These are phyloP conservation scores for Phellinidium pouzarii DNA, from an alignment of 1,284 basidiomycete species.

Conservation along the genomic window DNA sequence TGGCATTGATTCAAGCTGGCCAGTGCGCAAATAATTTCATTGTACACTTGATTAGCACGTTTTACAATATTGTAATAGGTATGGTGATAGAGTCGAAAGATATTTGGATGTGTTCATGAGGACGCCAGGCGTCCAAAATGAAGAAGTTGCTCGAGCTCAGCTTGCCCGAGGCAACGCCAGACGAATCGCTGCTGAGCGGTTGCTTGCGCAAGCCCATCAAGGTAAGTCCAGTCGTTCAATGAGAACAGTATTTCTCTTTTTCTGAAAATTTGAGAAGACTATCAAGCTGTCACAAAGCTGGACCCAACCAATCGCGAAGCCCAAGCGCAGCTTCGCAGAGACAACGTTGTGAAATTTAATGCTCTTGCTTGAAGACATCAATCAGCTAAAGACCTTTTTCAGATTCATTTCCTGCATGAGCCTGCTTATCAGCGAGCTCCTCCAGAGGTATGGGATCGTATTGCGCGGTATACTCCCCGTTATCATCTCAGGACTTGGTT, in stretches of 20 bases:
- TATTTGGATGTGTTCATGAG: conserved; percentile 58
- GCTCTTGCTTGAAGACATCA: neutral
- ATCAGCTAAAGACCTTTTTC: conserved; percentile 2
- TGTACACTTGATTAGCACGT: neutral
- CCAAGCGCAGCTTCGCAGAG: conserved; percentile 41
- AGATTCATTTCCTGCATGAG: conserved; percentile 47
- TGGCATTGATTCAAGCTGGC: conserved; percentile 47
- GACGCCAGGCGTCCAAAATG: conserved; percentile 47
- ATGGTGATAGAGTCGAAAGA: conserved; percentile 54
- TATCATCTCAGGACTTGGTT: conserved; percentile 61
- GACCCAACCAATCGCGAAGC: conserved; percentile 52
- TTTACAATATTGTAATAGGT: conserved; percentile 32
- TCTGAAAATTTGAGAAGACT: conserved; percentile 35
- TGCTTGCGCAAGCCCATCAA: conserved; percentile 50
- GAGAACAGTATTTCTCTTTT: neutral
- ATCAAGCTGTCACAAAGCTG: conserved; percentile 48
- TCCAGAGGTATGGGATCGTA: conserved; percentile 58
- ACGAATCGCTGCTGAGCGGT: conserved; percentile 44
- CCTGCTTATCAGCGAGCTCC: conserved; percentile 55
- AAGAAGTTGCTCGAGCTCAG: conserved; percentile 46
- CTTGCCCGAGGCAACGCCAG: conserved; percentile 52
- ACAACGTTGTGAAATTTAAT: conserved; percentile 36
- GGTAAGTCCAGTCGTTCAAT: conserved; percentile 31
- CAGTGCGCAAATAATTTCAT: conserved; percentile 25
- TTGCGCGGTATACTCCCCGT: conserved; percentile 52